These are phyloP conservation scores for Leishmania tarentolae DNA, from an alignment of 208 protist genomes.

Conservation along the genomic window DNA sequence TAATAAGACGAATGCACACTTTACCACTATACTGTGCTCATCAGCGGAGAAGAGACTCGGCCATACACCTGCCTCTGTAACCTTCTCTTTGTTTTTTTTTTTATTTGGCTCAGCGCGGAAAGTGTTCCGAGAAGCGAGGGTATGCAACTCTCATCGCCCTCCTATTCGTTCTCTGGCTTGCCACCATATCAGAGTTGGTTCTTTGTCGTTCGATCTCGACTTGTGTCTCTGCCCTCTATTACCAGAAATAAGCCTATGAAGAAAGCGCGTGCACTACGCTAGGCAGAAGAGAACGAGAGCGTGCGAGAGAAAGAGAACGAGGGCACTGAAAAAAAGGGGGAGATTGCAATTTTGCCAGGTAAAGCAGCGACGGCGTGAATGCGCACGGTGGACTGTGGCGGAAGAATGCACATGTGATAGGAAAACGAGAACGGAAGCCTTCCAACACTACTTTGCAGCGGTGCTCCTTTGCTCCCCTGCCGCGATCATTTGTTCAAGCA, in stretches of 20 bases:
- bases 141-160: background rate
- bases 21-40: background rate
- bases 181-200: background rate
- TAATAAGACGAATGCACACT: background rate
- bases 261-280: background rate
- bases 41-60: background rate
- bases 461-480: background rate
- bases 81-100: background rate
- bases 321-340: background rate
- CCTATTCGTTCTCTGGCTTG: background rate
- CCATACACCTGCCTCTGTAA: background rate
- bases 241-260: no score
- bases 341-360: background rate
- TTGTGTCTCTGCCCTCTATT: background rate
- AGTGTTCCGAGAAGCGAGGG: background rate
- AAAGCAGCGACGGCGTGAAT: background rate
- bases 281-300: background rate
- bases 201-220: no score
- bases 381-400: background rate
- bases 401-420: background rate
- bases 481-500: conserved; percentile 83
- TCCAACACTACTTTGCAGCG: background rate
- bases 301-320: background rate
- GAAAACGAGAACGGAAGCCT: background rate
- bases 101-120: background rate